Evolutionary conservation across 2,329 filamentous ascomycete species (phyloP), one percentile per base, ranked within the genome.

Genomic region (Pseudovirgaria hyperparasitica): DNA sequence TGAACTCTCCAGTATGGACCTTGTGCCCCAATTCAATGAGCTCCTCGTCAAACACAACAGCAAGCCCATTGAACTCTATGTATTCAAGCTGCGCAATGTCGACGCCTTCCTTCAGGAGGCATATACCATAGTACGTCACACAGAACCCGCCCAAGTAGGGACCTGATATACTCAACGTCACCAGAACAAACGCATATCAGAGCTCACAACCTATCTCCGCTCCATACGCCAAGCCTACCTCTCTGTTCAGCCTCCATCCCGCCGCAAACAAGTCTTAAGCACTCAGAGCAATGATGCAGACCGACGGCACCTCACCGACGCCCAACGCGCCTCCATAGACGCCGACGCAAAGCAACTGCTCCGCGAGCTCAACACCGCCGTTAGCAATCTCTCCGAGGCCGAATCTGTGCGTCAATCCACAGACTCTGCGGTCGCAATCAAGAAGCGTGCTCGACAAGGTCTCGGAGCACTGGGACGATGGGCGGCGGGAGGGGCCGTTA

Each of bases 71-170:
- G 38, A 65, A 56, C 40, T 50, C 29, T 49, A 57, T 33, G 46
- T 45, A 8, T 60, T 54, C 35, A 48, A 49, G 32, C 42, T 54
- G 27, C 47, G 48, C 24, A 43, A 46, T 28, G 68, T 90, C 26
- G 82, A 94, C 50, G 79, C 80, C 43, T 98, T 96, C 50, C 63
- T 96, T 18, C 85, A 87, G 48, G 87, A 96, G 57, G 90, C 90
- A 28, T 90, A 92, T 57, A 73, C 79, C 50, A 94, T 96, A 54
- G 86, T 92, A 61, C 45, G 68, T 54, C 26, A 46, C 45, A 36
- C 41, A 38, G 34, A 38, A 27, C 30, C 18, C 23, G 24, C 28
- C 27, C 26, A 19, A 15, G 24, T 30, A 29, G 20, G 22, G 15
- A 9, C 21, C 30, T 30, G 30, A 36, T 38, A 43, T 51, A 37